A percentile compares a stretch with the other conserved stretches of the same genome.
phyloP scores from a whole-genome alignment of 441 rosid species.

The Macaranga tanarius region DNA sequence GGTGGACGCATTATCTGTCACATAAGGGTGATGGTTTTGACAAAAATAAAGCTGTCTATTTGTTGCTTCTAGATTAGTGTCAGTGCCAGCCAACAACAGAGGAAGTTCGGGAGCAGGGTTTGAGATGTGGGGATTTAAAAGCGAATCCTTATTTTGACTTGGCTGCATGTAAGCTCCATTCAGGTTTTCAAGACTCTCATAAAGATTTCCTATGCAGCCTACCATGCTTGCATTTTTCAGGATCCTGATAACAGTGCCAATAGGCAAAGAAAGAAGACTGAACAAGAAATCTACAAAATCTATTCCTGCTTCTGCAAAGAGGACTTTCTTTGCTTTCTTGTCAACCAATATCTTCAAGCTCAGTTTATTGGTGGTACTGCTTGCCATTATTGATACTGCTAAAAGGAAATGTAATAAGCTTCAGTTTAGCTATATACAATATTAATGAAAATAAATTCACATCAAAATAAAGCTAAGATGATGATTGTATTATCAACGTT shows the following conservation, averaged over 20 bases:
- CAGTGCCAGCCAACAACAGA: background rate
- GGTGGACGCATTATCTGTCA: no score
- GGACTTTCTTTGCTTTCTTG: constrained; percentile 1
- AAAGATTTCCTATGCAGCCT: constrained; percentile 28
- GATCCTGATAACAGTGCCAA: constrained; percentile 21
- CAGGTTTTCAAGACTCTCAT: constrained; percentile 18
- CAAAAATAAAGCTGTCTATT: background rate
- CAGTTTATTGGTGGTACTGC: background rate
- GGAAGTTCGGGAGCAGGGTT: background rate
- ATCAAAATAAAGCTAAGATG: no score
- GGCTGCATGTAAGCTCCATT: constrained; percentile 18
- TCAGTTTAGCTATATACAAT: no score
- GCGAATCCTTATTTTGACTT: constrained; percentile 7
- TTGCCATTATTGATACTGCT: no score
- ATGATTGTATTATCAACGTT: no score
- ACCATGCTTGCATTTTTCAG: constrained; percentile 4
- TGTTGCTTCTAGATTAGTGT: no score
- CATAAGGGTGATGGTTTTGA: background rate
- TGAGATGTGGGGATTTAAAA: background rate
- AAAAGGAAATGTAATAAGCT: no score
- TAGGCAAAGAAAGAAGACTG: constrained; percentile 23
- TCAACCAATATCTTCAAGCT: constrained; percentile 26
- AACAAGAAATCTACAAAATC: constrained; percentile 35
- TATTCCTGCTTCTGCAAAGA: constrained; percentile 30
- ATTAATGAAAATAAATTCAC: no score